These are phyloP conservation scores for Tolypocladium ophioglossoides DNA, from an alignment of 2,329 filamentous ascomycete species.

Conservation along the genomic window DNA sequence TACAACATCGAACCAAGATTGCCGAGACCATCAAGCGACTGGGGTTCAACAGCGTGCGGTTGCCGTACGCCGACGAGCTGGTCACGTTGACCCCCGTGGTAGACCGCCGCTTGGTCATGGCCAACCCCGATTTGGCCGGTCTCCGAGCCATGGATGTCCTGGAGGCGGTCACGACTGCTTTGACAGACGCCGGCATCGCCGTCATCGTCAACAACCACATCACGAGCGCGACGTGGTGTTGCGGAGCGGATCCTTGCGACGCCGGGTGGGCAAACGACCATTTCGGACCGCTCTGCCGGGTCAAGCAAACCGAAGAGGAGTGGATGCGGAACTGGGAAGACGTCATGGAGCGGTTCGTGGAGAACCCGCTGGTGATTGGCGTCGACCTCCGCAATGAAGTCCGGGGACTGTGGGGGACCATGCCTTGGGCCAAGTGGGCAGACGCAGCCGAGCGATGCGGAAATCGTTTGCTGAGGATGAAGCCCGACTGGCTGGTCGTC, in stretches of 20 bases:
- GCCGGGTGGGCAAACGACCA: conserved; percentile 57
- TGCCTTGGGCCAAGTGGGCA: conserved; percentile 56
- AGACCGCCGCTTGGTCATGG: conserved; percentile 34
- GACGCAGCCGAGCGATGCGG: conserved; percentile 52
- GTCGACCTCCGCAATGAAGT: conserved; percentile 61
- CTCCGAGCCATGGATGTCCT: conserved; percentile 49
- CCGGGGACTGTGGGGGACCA: conserved; percentile 57
- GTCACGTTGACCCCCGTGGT: conserved; percentile 49
- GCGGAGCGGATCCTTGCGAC: conserved; percentile 57
- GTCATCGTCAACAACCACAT: conserved; percentile 65
- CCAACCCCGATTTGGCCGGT: conserved; percentile 50
- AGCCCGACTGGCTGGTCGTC: conserved; percentile 54
- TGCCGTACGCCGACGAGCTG: conserved; percentile 61
- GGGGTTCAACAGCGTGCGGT: conserved; percentile 60
- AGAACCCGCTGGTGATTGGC: conserved; percentile 53
- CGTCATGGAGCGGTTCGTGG: conserved; percentile 47
- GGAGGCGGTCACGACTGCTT: conserved; percentile 43
- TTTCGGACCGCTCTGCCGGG: conserved; percentile 46
- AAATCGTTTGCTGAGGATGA: conserved; percentile 48
- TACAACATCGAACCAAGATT: conserved; percentile 50
- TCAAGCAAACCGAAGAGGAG: conserved; percentile 52
- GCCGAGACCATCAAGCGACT: conserved; percentile 47
- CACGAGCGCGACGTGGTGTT: conserved; percentile 59
- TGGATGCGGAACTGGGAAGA: conserved; percentile 59
- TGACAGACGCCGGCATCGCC: conserved; percentile 52